These are phyloP conservation scores for Stemphylium lycopersici DNA, from an alignment of 2,329 filamentous ascomycete genomes.

Conservation along the genomic window DNA sequence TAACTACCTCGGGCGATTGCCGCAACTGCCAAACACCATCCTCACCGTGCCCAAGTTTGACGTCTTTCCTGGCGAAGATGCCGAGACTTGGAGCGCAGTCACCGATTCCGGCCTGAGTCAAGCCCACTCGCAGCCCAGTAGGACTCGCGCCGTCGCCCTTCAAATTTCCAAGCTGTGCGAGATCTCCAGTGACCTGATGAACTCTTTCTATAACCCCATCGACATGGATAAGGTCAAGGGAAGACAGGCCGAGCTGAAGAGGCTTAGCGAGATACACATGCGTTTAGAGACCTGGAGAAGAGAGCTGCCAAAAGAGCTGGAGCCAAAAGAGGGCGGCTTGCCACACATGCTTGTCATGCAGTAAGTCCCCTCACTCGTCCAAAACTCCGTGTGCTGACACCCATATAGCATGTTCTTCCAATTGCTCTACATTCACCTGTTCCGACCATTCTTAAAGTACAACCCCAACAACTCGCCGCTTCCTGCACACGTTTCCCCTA, in stretches of 20 bases:
- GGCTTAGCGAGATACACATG: constrained; percentile 88
- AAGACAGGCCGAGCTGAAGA: constrained; percentile 86
- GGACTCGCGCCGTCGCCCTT: constrained; percentile 73
- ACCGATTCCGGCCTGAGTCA: constrained; percentile 81
- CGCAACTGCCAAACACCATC: constrained; percentile 79
- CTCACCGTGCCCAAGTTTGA: constrained; percentile 88
- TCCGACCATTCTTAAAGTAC: constrained; percentile 94
- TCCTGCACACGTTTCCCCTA: constrained; percentile 84
- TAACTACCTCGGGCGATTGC: constrained; percentile 90
- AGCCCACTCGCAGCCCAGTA: constrained; percentile 75
- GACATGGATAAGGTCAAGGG: constrained; percentile 67
- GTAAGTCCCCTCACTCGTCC: constrained; percentile 63
- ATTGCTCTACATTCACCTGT: constrained; percentile 92
- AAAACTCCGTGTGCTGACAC: constrained; percentile 26
- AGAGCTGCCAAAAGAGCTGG: constrained; percentile 82
- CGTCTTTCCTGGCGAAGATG: constrained; percentile 87
- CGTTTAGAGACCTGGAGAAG: constrained; percentile 88
- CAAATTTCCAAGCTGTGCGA: constrained; percentile 86
- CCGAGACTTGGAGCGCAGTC: constrained; percentile 84
- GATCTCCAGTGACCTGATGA: constrained; percentile 88
- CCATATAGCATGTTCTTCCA: constrained; percentile 90
- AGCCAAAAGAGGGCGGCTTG: constrained; percentile 85
- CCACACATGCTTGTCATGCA: constrained; percentile 85
- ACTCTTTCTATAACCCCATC: constrained; percentile 87
- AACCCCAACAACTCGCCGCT: constrained; percentile 80